Evolutionary conservation across 257 asterid genomes (phyloP), one percentile per base, ranked within the genome.

Genomic region (Agastache rugosa): DNA sequence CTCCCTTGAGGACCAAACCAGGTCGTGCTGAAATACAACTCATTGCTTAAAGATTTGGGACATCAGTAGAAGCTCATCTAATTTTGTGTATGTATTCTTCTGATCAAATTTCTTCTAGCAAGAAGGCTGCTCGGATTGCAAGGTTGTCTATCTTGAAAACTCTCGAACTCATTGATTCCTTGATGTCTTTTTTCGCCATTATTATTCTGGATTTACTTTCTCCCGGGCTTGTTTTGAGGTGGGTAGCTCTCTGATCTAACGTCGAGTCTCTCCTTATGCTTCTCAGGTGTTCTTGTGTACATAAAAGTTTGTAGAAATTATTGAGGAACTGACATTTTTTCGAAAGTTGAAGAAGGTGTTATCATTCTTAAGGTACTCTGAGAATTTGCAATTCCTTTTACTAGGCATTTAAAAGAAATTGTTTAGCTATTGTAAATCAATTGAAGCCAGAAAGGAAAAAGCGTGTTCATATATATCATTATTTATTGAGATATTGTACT

Each of bases 21-120:
- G 83, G 77, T 60, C 89, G 60, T 64, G 73, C 79, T 77, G 86
- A 86, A 71, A 48, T 83, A 80, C 83, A 76, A 73, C 88, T 80
- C 44, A 39, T 39, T 35, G 23, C 78, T 31, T 83, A 85, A 85
- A 78, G 50, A 72, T 48, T 69, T 29, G 70, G 50, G 75, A 66
- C 55, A 48, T 48, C 25, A 6, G 60, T 58, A 44, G 34, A 64
- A 63, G 74, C 63, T 60, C 50, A 67, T 54, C 58, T 1, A 61
- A 42, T 75, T 67, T 41, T 73, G 37, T 45, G 69, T 67, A 8
- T 67, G 66, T 63, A 60, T 37, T 69, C 73, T 64, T 58, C 69
- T 58, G 78, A 68, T 71, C 60, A 80, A 47, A 59, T n/a, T 56
- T 41, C 76, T 17, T 75, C 74, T 44, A 69, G 77, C 67, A 8